These are phyloP conservation scores for Fusarium tupiense DNA, from an alignment of 2,329 filamentous ascomycete genomes.

Conservation along the genomic window DNA sequence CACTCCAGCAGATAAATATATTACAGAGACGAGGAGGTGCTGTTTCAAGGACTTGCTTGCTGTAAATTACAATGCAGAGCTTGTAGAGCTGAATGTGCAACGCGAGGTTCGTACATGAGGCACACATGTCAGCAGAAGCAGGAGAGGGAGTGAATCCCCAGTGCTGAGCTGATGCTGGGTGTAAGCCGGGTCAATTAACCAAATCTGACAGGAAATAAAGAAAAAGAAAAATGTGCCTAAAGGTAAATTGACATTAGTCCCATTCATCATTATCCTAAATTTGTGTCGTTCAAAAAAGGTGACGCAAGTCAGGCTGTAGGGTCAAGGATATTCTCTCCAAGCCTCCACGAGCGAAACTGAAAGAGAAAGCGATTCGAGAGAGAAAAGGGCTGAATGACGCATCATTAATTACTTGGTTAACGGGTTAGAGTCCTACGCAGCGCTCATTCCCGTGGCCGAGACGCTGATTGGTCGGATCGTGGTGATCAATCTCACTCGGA, in stretches of 20 bases:
- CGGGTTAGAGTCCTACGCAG: background rate
- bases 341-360: background rate
- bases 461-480: conserved; percentile 1
- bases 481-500: conserved; percentile 6
- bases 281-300: background rate
- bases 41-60: too few relatives aligned
- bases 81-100: background rate
- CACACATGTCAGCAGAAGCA: background rate
- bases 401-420: background rate
- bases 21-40: background rate
- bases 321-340: background rate
- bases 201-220: background rate
- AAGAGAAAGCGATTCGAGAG: background rate
- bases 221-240: background rate
- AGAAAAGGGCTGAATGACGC: background rate
- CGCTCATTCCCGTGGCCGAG: background rate
- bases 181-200: background rate
- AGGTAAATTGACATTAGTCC: background rate
- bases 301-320: background rate
- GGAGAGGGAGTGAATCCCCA: background rate
- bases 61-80: background rate
- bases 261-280: background rate
- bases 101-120: background rate
- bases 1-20: background rate
- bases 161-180: background rate